Evolutionary conservation across 352 stramenopile species (phyloP), one percentile per base, ranked within the genome.

Genomic region (Phytophthora pinifolia): DNA sequence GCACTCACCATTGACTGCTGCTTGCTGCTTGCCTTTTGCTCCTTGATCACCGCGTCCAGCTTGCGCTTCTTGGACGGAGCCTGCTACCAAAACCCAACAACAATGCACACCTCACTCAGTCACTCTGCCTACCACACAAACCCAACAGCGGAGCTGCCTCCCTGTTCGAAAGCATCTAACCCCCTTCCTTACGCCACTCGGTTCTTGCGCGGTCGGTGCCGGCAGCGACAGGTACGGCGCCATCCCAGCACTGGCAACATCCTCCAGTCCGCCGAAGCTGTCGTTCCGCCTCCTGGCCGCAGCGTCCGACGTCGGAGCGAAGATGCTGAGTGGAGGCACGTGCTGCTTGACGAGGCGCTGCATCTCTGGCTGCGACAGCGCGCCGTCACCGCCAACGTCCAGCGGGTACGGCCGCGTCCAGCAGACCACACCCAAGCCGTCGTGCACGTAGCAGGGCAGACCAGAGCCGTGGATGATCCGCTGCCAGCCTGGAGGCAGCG

Each of bases 341-440:
- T 92, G 79, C 51, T 75, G 76, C 53, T 70, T 71, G 8, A 73
- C 74, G 13, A 83, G 54, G 1, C 56, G 51, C 38, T 78, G 46
- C 18, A 87, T 71, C 30, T 87, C 75, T 3, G 58, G 47, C 20
- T 70, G 54, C 9, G 65, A 59, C 17, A 72, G 41, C 17, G 51
- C 33, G 37, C 50, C 62, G 17, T 64, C 54, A 27, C 59, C 43
- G 17, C 70, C 46, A 6, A 72, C 36, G 25, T 76, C 67, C 8
- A 90, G 62, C 39, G 66, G 51, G 45, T 94, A 94, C 31, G 84
- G 84, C 41, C 75, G 62, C 18, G 78, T 83, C 84, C 84, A 94
- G 59, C 70, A 77, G 35, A 94, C 79, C 12, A 89, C 53, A 8
- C 70, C 66, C 25, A 76, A 44, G 15, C 54, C 51, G 13, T 72